Conservation (phyloP, 768 basidiomycete genomes). For the Pulveroboletus ravenelii region DNA sequence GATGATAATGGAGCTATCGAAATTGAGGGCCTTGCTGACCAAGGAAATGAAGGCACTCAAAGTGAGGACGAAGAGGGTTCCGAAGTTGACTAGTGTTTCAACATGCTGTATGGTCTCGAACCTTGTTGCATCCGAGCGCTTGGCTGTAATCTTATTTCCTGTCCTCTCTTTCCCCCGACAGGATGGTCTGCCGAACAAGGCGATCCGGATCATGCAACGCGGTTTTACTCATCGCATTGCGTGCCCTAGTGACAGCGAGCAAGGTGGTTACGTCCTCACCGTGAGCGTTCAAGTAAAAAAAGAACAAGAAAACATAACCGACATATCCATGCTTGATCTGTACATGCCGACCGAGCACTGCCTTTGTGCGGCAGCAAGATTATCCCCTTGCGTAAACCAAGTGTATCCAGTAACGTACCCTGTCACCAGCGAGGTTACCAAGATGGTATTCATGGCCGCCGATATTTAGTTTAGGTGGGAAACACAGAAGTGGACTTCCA, state of each 20-base stretch:
- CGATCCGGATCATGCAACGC: constrained; percentile 16
- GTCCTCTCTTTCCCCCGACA: constrained; percentile 16
- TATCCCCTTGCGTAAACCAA: constrained; percentile 11
- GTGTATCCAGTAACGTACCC: constrained; percentile 9
- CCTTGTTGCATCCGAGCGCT: constrained; percentile 30
- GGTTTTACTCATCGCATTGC: not conserved
- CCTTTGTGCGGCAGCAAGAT: constrained; percentile 19
- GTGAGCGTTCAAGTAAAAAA: constrained; percentile 3
- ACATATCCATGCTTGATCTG: not conserved
- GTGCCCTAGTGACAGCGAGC: constrained; percentile 7
- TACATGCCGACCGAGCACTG: constrained; percentile 12
- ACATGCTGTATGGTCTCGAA: constrained; percentile 27
- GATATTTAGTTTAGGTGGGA: constrained; percentile 10
- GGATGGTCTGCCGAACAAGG: constrained; percentile 13
- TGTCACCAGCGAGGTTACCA: constrained; percentile 2
- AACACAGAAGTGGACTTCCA: constrained; percentile 8
- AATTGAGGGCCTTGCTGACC: constrained; percentile 54
- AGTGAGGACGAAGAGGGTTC: constrained; percentile 27
- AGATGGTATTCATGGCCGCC: constrained; percentile 11
- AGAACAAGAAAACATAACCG: constrained; percentile 1
- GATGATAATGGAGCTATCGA: constrained; percentile 41
- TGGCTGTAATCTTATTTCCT: constrained; percentile 19
- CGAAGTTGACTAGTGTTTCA: constrained; percentile 28
- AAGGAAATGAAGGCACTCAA: constrained; percentile 23
- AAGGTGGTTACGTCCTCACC: constrained; percentile 4